phyloP scores from a whole-genome alignment of 1,284 basidiomycete genomes.

The Moesziomyces sp. region DNA sequence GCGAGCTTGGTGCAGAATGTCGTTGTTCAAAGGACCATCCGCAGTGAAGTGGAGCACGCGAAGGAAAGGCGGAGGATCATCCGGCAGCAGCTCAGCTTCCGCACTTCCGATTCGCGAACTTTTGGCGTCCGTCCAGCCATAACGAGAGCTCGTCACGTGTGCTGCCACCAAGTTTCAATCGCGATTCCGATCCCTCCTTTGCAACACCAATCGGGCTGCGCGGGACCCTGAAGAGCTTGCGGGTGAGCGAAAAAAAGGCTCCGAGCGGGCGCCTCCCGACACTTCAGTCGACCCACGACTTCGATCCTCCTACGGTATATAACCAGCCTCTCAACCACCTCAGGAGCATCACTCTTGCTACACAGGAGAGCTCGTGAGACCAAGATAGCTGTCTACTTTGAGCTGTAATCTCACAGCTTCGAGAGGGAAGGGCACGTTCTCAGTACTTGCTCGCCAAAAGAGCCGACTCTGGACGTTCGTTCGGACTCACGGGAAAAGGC shows the following conservation, averaged over 20 bases:
- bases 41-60: neutral
- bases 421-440: no score
- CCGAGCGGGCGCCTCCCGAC: conserved; percentile 9
- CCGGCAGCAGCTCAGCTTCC: neutral
- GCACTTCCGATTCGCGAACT: conserved; percentile 42
- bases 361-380: no score
- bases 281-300: neutral
- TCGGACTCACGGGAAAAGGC: no score
- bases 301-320: neutral
- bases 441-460: no score
- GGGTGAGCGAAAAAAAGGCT: conserved; percentile 28
- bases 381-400: no score
- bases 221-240: conserved; percentile 5
- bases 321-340: neutral
- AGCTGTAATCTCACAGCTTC: no score
- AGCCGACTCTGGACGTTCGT: no score
- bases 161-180: neutral
- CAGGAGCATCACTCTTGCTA: no score
- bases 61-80: neutral
- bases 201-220: conserved; percentile 1
- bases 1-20: no score
- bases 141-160: conserved; percentile 6
- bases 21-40: no score
- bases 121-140: neutral
- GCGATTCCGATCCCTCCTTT: neutral